Evolutionary conservation across 495 filamentous ascomycete genomes (phyloP).

Genomic region (Neurospora hispaniola): DNA sequence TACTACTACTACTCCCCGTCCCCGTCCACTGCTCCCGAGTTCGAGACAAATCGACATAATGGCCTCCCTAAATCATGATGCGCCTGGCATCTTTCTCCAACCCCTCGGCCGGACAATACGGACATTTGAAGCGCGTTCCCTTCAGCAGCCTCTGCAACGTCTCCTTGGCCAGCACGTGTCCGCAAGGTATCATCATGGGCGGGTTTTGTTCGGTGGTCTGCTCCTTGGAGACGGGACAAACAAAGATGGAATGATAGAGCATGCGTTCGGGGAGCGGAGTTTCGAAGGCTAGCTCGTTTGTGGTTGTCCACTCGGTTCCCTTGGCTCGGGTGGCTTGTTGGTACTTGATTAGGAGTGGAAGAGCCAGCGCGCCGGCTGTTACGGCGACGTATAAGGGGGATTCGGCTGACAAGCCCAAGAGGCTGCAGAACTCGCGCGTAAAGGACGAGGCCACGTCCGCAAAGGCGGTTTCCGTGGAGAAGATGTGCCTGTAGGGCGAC

Average conservation of each 20-base stretch:
- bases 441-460: conserved; percentile 73
- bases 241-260: conserved; percentile 93
- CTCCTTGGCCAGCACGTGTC: conserved; percentile 85
- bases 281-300: conserved; percentile 85
- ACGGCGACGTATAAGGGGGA: conserved; percentile 84
- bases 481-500: conserved; percentile 68
- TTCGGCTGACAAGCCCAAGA: conserved; percentile 76
- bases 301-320: conserved; percentile 87
- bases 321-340: conserved; percentile 74
- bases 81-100: conserved; percentile 62
- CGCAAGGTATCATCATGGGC: conserved; percentile 96
- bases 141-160: conserved; percentile 67
- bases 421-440: conserved; percentile 88
- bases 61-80: conserved; percentile 42
- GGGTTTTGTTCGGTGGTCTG: conserved; percentile 90
- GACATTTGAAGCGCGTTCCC: conserved; percentile 79
- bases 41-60: neutral
- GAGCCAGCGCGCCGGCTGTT: conserved; percentile 82
- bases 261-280: conserved; percentile 78
- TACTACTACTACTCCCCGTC: too few species aligned
- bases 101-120: conserved; percentile 87
- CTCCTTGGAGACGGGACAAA: conserved; percentile 93
- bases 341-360: conserved; percentile 76
- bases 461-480: conserved; percentile 65
- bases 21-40: neutral